phyloP scores from a whole-genome alignment of 768 basidiomycete species.

The Boletales sp. region DNA sequence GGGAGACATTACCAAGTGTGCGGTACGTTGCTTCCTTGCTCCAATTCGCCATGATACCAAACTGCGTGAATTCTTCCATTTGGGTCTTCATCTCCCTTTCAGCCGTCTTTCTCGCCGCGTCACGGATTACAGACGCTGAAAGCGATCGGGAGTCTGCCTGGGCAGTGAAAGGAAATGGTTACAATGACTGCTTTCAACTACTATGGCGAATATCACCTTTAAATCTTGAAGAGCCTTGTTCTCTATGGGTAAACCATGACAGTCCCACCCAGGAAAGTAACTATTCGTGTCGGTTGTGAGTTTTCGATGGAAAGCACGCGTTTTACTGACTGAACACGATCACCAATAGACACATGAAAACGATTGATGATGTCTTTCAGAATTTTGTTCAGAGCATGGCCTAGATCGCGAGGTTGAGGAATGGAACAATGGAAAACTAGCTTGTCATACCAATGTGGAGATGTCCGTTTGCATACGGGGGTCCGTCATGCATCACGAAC shows the following conservation, averaged over 20 bases:
- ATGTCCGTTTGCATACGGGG: slow-evolving; percentile 96
- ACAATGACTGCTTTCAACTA: not conserved
- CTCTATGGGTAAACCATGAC: slow-evolving; percentile 96
- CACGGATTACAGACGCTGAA: slow-evolving; percentile 59
- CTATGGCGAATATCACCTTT: slow-evolving; percentile 39
- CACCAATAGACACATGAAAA: slow-evolving; percentile 75
- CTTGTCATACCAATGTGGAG: slow-evolving; percentile 79
- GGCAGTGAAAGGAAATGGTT: not conserved
- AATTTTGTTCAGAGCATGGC: slow-evolving; percentile 95
- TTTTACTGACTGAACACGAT: slow-evolving; percentile 70
- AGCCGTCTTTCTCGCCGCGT: slow-evolving; percentile 70
- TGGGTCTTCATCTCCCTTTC: slow-evolving; percentile 71
- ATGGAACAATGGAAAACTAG: not conserved
- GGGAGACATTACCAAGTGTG: slow-evolving; percentile 62
- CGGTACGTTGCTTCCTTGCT: slow-evolving; percentile 66
- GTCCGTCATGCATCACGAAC: slow-evolving; percentile 93
- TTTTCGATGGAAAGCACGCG: not conserved
- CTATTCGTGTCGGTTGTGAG: slow-evolving; percentile 38
- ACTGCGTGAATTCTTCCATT: slow-evolving; percentile 69
- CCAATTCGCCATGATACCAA: slow-evolving; percentile 96
- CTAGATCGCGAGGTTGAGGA: slow-evolving; percentile 36
- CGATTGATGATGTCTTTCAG: slow-evolving; percentile 95
- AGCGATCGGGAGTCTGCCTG: slow-evolving; percentile 57
- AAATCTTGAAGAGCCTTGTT: slow-evolving; percentile 85
- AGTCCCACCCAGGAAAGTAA: slow-evolving; percentile 96